Evolutionary conservation across 805 yeast genomes (phyloP).

Genomic region (Sugiyamaella floridensis): DNA sequence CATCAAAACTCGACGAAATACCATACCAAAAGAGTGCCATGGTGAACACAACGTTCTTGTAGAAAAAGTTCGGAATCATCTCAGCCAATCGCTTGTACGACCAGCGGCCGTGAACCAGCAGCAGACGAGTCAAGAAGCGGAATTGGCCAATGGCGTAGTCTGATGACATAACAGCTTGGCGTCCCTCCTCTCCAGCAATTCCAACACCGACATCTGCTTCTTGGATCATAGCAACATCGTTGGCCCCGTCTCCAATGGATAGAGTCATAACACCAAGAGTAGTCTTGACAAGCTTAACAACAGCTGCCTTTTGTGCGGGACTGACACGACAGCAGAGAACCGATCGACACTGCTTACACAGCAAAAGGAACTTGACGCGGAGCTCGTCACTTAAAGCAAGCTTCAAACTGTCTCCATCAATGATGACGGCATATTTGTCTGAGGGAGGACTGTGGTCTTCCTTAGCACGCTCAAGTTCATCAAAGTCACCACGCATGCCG

Average conservation of each 20-base stretch:
- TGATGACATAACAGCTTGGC: conserved; percentile 82
- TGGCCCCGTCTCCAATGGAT: conserved; percentile 83
- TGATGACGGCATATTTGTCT: conserved; percentile 52
- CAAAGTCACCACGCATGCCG: conserved; percentile 40
- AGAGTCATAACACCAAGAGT: conserved; percentile 67
- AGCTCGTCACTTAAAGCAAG: conserved; percentile 42
- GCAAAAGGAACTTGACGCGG: conserved; percentile 52
- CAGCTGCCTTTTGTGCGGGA: conserved; percentile 76
- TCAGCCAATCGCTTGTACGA: conserved; percentile 68
- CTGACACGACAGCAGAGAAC: conserved; percentile 82
- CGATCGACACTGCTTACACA: conserved; percentile 71
- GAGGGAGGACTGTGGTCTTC: conserved; percentile 60
- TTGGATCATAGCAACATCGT: conserved; percentile 85
- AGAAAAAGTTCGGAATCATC: conserved; percentile 76
- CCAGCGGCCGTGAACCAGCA: conserved; percentile 79
- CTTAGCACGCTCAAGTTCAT: conserved; percentile 47
- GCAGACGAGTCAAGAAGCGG: conserved; percentile 55
- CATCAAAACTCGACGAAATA: conserved; percentile 61
- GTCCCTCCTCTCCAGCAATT: conserved; percentile 81
- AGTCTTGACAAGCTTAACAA: conserved; percentile 61
- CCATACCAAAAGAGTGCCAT: conserved; percentile 76
- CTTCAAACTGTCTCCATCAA: conserved; percentile 66
- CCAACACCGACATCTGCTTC: conserved; percentile 82
- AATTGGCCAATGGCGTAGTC: conserved; percentile 82
- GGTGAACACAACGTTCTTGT: conserved; percentile 70